Evolutionary conservation across 768 basidiomycete genomes (phyloP).

Genomic region (Leccinum truebloodii): DNA sequence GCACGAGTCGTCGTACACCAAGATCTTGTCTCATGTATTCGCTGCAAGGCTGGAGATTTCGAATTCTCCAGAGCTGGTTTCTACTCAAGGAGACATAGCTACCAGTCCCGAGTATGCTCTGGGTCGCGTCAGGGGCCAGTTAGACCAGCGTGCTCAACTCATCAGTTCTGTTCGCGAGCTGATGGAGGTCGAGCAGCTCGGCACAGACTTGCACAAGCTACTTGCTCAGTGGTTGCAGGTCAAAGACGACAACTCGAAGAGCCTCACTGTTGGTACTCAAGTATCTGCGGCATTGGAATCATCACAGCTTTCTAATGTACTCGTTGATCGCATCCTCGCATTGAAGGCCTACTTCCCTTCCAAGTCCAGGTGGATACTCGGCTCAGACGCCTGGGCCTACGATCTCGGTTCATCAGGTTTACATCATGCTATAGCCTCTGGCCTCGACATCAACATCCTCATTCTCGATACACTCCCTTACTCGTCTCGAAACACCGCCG

Average conservation of each 20-base stretch:
- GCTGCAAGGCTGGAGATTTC: slow-evolving; percentile 75
- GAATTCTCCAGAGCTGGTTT: slow-evolving; percentile 78
- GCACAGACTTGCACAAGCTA: slow-evolving; percentile 62
- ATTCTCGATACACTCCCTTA: slow-evolving; percentile 93
- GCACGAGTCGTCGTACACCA: slow-evolving; percentile 90
- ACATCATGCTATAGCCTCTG: slow-evolving; percentile 91
- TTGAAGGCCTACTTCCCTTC: slow-evolving; percentile 58
- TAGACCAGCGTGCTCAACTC: slow-evolving; percentile 74
- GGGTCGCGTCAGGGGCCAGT: slow-evolving; percentile 82
- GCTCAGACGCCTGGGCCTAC: slow-evolving; percentile 62
- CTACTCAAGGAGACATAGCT: slow-evolving; percentile 68
- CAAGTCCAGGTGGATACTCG: slow-evolving; percentile 56
- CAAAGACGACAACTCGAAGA: slow-evolving; percentile 70
- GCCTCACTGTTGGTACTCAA: slow-evolving; percentile 55
- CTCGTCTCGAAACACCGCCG: slow-evolving; percentile 67
- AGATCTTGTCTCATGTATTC: slow-evolving; percentile 82
- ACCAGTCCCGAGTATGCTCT: slow-evolving; percentile 96
- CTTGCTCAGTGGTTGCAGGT: slow-evolving; percentile 79
- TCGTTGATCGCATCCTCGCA: slow-evolving; percentile 57
- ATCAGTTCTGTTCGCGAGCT: slow-evolving; percentile 63
- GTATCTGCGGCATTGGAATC: slow-evolving; percentile 54
- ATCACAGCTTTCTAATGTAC: slow-evolving; percentile 38
- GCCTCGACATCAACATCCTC: slow-evolving; percentile 91
- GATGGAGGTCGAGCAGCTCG: slow-evolving; percentile 51
- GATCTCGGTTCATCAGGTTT: slow-evolving; percentile 95